phyloP scores from a whole-genome alignment of 1,284 basidiomycete genomes.

The Ganoderma resinaceum region DNA sequence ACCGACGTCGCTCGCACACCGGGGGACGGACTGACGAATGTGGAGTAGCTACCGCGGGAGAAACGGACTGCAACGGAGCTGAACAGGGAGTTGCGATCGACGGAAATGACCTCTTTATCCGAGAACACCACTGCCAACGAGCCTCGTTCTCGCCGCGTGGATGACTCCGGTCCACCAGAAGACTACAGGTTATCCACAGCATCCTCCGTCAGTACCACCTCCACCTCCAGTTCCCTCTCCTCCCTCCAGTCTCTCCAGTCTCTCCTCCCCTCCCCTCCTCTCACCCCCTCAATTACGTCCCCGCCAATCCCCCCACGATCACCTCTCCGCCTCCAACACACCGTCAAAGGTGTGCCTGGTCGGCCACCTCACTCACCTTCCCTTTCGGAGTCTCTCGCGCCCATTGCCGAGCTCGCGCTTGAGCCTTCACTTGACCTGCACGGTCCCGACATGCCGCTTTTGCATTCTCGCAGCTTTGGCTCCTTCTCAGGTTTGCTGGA shows the following conservation, averaged over 20 bases:
- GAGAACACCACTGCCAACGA: constrained; percentile 32
- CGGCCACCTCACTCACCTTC: constrained; percentile 14
- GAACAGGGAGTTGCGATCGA: constrained; percentile 22
- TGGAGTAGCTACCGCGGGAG: constrained; percentile 17
- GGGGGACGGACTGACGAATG: constrained; percentile 12
- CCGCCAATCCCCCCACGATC: constrained; percentile 44
- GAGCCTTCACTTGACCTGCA: not conserved
- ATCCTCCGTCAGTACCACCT: constrained; percentile 27
- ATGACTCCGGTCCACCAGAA: constrained; percentile 32
- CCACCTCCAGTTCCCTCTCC: constrained; percentile 31
- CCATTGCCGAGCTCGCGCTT: constrained; percentile 8
- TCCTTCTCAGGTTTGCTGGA: constrained; percentile 41
- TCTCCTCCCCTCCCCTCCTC: constrained; percentile 28
- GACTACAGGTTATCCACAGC: constrained; percentile 33
- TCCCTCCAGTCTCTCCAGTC: constrained; percentile 27
- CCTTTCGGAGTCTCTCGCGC: constrained; percentile 17
- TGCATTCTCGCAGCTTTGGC: constrained; percentile 40
- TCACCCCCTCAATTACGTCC: constrained; percentile 21
- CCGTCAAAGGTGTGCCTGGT: constrained; percentile 20
- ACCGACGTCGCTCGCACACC: not conserved
- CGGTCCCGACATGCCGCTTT: constrained; percentile 34
- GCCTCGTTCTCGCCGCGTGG: constrained; percentile 47
- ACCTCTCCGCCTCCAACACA: constrained; percentile 34
- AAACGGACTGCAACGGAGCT: constrained; percentile 29
- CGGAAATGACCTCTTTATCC: constrained; percentile 38